A percentile compares a stretch with the other conserved stretches of the same genome.
phyloP scores from a whole-genome alignment of 2,329 filamentous ascomycete genomes.

The Huntiella omanensis region DNA sequence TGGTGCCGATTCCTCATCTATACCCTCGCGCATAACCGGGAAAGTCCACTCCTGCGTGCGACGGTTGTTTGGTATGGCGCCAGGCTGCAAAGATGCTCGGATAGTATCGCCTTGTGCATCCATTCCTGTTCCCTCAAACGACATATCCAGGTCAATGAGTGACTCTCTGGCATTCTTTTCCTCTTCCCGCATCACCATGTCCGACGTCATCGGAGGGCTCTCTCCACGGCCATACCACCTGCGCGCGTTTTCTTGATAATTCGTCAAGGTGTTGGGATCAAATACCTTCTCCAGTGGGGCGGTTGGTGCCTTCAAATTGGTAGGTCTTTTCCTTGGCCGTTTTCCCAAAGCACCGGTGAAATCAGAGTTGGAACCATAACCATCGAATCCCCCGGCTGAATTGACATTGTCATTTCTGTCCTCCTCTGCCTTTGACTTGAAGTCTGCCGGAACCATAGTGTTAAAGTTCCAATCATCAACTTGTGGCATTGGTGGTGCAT shows the following conservation, averaged over 20 bases:
- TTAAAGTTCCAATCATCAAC: conserved; percentile 42
- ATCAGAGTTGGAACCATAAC: conserved; percentile 8
- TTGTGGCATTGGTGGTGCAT: conserved; percentile 18
- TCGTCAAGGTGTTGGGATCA: conserved; percentile 27
- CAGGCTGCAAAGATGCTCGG: conserved; percentile 3
- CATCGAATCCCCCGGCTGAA: conserved; percentile 7
- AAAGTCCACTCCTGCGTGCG: conserved; percentile 34
- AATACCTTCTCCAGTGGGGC: conserved; percentile 29
- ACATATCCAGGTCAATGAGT: conserved; percentile 27
- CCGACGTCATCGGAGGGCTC: conserved; percentile 18
- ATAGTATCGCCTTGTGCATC: conserved; percentile 7
- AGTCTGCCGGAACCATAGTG: conserved; percentile 16
- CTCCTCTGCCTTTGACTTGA: not conserved
- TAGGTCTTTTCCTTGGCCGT: conserved; percentile 22
- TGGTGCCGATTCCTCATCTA: conserved; percentile 8
- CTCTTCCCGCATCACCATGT: conserved; percentile 26
- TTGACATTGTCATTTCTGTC: conserved; percentile 2
- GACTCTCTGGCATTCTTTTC: conserved; percentile 23
- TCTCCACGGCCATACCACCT: conserved; percentile 22
- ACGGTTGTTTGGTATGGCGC: conserved; percentile 14
- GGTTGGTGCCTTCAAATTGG: conserved; percentile 23
- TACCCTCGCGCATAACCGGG: conserved; percentile 3
- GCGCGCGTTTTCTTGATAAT: conserved; percentile 26
- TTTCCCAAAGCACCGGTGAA: conserved; percentile 7
- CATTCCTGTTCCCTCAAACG: conserved; percentile 16